These are phyloP conservation scores for Lojkania enalia DNA, from an alignment of 2,329 filamentous ascomycete species.

Conservation along the genomic window DNA sequence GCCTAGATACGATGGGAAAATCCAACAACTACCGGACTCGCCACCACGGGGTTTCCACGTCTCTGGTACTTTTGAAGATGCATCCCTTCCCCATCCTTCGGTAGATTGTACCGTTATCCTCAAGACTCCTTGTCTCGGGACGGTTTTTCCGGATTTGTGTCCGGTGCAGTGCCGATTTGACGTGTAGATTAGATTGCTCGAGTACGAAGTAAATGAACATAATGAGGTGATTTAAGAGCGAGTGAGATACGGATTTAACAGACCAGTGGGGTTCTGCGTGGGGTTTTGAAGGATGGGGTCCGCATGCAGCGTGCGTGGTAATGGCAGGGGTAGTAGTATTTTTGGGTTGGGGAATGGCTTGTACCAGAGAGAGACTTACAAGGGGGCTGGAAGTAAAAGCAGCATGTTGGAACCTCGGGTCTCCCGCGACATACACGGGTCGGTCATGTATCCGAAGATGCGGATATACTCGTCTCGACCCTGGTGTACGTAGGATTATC, in stretches of 20 bases:
- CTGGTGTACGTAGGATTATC: no score
- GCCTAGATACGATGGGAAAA: background rate
- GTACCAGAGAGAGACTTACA: no score
- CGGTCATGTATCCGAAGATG: no score
- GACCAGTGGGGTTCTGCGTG: background rate
- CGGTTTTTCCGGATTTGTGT: background rate
- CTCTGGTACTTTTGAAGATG: slow-evolving; percentile 1
- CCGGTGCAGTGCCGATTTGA: slow-evolving; percentile 1
- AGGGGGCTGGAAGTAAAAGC: background rate
- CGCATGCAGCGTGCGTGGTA: background rate
- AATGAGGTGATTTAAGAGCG: slow-evolving; percentile 1
- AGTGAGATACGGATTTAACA: background rate
- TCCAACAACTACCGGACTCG: slow-evolving; percentile 3
- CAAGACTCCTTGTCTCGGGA: background rate
- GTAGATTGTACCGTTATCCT: no score
- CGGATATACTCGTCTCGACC: no score
- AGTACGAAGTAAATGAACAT: slow-evolving; percentile 4
- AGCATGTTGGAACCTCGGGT: background rate
- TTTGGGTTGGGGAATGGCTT: slow-evolving; percentile 1
- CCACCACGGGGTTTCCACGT: slow-evolving; percentile 5
- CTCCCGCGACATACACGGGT: background rate
- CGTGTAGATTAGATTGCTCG: background rate
- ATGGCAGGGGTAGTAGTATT: slow-evolving; percentile 4
- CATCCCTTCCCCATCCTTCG: no score
- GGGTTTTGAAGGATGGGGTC: background rate